A percentile compares a stretch with the other conserved stretches of the same genome.
Evolutionary conservation across 192 early-diverging fungal species (phyloP).

Genomic region (Coemansia sp.): DNA sequence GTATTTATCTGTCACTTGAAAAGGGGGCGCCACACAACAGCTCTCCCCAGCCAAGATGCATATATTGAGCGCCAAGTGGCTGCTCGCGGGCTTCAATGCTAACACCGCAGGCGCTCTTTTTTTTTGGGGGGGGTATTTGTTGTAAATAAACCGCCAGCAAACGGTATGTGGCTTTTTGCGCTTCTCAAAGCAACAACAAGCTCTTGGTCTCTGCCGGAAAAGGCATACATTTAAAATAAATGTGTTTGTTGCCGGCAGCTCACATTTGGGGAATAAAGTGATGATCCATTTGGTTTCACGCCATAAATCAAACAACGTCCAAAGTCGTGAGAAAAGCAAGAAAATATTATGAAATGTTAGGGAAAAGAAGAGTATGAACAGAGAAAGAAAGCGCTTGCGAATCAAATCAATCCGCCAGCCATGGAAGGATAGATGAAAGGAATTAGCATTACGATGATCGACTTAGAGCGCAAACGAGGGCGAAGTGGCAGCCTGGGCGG

Average conservation of each 20-base stretch:
- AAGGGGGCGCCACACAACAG: not conserved
- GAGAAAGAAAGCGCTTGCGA: conserved; percentile 1
- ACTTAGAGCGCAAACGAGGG: conserved; percentile 22
- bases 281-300: too few species aligned
- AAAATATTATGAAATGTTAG: not conserved
- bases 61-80: conserved; percentile 4
- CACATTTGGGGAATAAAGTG: too few species aligned
- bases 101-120: too few species aligned
- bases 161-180: too few species aligned
- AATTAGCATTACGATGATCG: not conserved
- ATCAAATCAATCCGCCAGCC: not conserved
- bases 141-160: too few species aligned
- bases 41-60: not conserved
- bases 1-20: not conserved
- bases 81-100: not conserved
- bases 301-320: not conserved
- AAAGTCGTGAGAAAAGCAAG: conserved; percentile 2
- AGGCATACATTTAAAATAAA: too few species aligned
- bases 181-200: too few species aligned
- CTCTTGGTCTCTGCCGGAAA: too few species aligned
- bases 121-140: too few species aligned
- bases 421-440: not conserved
- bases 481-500: not conserved
- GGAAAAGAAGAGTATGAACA: conserved; percentile 18
- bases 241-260: too few species aligned